Evolutionary conservation across 202 grass and related monocot species (phyloP).

Genomic region (Schoenoplectus triqueter): DNA sequence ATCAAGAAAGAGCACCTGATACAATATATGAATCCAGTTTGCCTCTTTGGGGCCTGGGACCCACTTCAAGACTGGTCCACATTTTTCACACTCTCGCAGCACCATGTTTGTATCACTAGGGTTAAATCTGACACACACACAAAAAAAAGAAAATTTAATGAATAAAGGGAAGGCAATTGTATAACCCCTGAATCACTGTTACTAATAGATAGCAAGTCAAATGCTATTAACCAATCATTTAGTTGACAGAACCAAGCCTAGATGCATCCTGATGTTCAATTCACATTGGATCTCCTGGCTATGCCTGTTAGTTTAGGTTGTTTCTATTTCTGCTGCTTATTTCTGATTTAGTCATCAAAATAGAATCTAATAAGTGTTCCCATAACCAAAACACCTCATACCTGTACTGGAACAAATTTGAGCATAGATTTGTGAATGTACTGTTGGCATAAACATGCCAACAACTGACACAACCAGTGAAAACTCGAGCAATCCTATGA

Average conservation of each 20-base stretch:
- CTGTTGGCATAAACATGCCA: not conserved
- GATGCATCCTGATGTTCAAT: constrained; percentile 10
- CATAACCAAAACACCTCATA: not conserved
- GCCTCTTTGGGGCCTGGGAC: constrained; percentile 77
- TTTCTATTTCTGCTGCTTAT: not conserved
- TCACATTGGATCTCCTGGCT: not conserved
- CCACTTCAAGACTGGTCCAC: constrained; percentile 77
- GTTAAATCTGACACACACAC: constrained; percentile 55
- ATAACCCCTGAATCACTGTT: not conserved
- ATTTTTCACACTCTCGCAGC: constrained; percentile 92
- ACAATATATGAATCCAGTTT: constrained; percentile 97
- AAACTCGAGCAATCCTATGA: not conserved
- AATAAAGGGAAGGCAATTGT: not conserved
- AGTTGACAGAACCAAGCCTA: not conserved
- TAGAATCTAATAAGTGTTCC: not conserved
- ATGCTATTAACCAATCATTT: not conserved
- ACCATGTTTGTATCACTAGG: constrained; percentile 80
- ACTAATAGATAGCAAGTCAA: not conserved
- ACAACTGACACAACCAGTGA: not conserved
- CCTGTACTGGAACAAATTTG: no score
- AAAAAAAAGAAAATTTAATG: not conserved
- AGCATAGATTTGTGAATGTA: not conserved
- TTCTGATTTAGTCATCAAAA: not conserved
- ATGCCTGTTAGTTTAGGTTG: not conserved
- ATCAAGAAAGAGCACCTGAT: constrained; percentile 59